Conservation (phyloP, 148 eudicot genomes). For the Vaccinium vitisidaea region DNA sequence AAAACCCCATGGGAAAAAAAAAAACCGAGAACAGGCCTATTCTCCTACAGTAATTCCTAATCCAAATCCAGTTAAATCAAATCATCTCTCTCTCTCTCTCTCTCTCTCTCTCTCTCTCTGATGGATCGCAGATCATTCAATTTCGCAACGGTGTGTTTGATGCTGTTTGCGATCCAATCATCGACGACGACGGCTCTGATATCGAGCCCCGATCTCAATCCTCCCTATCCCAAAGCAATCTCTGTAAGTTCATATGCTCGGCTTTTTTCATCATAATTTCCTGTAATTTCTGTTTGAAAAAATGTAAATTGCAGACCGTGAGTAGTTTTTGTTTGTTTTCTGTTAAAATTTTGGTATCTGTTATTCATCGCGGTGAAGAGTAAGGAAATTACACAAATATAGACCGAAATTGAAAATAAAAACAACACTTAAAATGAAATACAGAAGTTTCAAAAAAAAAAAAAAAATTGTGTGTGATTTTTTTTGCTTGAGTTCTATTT, state of each 20-base stretch:
- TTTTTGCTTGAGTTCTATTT: too few species aligned
- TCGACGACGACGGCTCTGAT: conserved; percentile 14
- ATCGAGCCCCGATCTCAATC: conserved; percentile 19
- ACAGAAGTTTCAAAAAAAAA: too few species aligned
- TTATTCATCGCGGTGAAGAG: too few species aligned
- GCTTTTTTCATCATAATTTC: background rate
- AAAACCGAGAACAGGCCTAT: background rate
- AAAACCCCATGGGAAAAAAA: background rate
- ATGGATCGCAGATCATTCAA: conserved; percentile 6
- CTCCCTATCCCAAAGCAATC: conserved; percentile 26
- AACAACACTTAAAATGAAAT: too few species aligned
- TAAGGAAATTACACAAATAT: too few species aligned
- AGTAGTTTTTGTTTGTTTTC: too few species aligned
- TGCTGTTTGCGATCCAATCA: background rate
- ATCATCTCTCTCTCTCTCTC: background rate
- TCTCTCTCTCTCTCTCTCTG: background rate
- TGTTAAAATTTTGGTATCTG: too few species aligned
- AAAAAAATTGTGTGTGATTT: too few species aligned
- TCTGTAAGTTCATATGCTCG: conserved; percentile 16
- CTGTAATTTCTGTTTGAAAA: too few species aligned
- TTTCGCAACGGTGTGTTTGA: background rate
- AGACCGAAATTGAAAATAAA: too few species aligned
- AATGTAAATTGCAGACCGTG: too few species aligned
- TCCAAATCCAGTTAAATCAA: background rate
- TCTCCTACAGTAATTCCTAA: background rate